Conservation (phyloP, 768 basidiomycete genomes). For the Mycena indigotica region DNA sequence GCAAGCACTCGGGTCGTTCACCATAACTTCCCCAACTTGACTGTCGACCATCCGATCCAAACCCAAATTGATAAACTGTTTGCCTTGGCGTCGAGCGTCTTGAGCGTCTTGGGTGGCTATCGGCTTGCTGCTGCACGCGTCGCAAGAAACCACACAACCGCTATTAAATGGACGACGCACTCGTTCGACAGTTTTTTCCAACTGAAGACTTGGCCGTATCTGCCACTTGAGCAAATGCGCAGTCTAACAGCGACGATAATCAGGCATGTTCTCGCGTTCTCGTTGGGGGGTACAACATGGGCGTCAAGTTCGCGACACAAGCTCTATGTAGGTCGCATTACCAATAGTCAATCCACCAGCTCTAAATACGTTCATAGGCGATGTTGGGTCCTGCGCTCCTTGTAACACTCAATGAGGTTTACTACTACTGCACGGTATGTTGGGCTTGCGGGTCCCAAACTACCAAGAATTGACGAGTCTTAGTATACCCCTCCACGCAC, state of each 20-base stretch:
- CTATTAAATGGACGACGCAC: conserved; percentile 1
- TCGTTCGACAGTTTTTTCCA: not conserved
- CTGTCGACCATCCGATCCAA: conserved; percentile 1
- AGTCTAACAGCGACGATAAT: conserved; percentile 8
- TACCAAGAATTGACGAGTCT: not conserved
- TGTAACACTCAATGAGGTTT: conserved; percentile 10
- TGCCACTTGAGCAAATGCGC: conserved; percentile 6
- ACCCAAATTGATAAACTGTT: not conserved
- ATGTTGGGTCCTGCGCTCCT: conserved; percentile 10
- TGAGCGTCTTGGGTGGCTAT: conserved; percentile 13
- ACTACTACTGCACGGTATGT: conserved; percentile 14
- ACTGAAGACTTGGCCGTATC: not conserved
- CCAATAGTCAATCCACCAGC: too few relatives aligned
- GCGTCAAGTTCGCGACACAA: conserved; percentile 5
- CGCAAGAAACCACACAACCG: conserved; percentile 13
- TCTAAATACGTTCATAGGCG: too few relatives aligned
- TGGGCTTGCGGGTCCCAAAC: not conserved
- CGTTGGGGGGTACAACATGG: conserved; percentile 13
- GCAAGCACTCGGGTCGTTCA: conserved; percentile 4
- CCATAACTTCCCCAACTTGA: conserved; percentile 7
- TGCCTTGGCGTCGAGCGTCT: conserved; percentile 1
- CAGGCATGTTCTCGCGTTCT: conserved; percentile 8
- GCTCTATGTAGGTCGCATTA: not conserved
- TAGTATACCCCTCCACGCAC: conserved; percentile 14
- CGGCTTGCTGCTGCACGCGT: conserved; percentile 15